Evolutionary conservation across 164 flowering plant genomes (phyloP).

Genomic region (Magnolia officinalis): DNA sequence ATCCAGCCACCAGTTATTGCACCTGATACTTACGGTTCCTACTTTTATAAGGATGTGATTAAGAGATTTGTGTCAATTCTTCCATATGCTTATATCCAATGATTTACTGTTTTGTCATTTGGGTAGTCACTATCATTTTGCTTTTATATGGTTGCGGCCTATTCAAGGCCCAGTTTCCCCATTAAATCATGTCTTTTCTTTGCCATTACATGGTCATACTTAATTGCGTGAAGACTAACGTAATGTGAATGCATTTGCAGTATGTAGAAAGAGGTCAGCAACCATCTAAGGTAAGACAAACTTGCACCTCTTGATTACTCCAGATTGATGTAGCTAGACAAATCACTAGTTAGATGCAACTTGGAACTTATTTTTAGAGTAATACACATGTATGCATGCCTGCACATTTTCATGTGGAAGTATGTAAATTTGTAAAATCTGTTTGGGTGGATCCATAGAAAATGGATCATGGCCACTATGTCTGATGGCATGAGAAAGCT

Average conservation of each 20-base stretch:
- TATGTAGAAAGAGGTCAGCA: conserved; percentile 27
- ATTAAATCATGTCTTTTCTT: not conserved
- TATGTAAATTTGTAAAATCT: no score
- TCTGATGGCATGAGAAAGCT: no score
- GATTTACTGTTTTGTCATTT: not conserved
- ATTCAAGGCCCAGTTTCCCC: not conserved
- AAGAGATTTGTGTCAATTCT: no score
- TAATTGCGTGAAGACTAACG: conserved; percentile 13
- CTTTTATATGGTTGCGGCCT: not conserved
- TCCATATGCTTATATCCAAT: not conserved
- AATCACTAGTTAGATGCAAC: no score
- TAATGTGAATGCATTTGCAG: conserved; percentile 29
- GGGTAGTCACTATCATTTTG: not conserved
- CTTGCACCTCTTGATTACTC: not conserved
- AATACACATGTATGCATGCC: no score
- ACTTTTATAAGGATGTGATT: no score
- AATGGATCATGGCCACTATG: no score
- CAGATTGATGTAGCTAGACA: not conserved
- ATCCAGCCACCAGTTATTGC: no score
- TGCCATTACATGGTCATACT: not conserved
- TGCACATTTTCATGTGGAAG: no score
- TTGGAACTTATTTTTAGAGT: no score
- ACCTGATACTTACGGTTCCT: no score
- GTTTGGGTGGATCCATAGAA: no score
- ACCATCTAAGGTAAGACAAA: conserved; percentile 39